Evolutionary conservation across 1,284 basidiomycete genomes (phyloP), one percentile per base, ranked within the genome.

Genomic region (Tilletia horrida): DNA sequence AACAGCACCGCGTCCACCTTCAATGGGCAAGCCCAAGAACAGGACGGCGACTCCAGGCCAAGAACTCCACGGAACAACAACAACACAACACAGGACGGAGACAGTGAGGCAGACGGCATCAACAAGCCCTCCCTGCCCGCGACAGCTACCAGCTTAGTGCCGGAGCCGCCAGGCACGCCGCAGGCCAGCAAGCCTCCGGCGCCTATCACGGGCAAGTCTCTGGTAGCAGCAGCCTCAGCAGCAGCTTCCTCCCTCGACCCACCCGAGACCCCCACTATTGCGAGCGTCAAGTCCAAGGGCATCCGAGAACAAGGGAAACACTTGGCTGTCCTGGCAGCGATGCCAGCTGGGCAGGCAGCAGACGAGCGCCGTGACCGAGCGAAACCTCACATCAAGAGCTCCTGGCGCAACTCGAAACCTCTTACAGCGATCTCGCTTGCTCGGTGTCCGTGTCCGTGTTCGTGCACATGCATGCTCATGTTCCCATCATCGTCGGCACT

Each of bases 271-370:
- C 1, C 45, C 7, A 2, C 63, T 6, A 9, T 21, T 25, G 23
- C 62, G n/a, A 44, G 9, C 62, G 21, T 14, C 44, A 42, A 27
- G 31, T 16, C 59, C 27, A 14, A 11, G 62, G 61, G 42, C 64
- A 27, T 63, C 64, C 9, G 29, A 43, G 14, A 80, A 62, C 79
- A 81, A 66, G 78, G 79, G 48, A 77, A 71, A 44, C 71, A 90
- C 8, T 88, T 96, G 29, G 85, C 88, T 64, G 85, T 88, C 50
- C 90, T 96, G n/a, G n/a, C n/a, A n/a, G n/a, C n/a, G n/a, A n/a
- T n/a, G n/a, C n/a, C n/a, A n/a, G n/a, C n/a, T n/a, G n/a, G n/a
- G n/a, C n/a, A n/a, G n/a, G n/a, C n/a, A n/a, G n/a, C n/a, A n/a
- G n/a, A n/a, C n/a, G n/a, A n/a, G n/a, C n/a, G n/a, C n/a, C n/a